Base-by-base conservation (phyloP, 768 basidiomycete species). In the Rubroboletus satanas region DNA sequence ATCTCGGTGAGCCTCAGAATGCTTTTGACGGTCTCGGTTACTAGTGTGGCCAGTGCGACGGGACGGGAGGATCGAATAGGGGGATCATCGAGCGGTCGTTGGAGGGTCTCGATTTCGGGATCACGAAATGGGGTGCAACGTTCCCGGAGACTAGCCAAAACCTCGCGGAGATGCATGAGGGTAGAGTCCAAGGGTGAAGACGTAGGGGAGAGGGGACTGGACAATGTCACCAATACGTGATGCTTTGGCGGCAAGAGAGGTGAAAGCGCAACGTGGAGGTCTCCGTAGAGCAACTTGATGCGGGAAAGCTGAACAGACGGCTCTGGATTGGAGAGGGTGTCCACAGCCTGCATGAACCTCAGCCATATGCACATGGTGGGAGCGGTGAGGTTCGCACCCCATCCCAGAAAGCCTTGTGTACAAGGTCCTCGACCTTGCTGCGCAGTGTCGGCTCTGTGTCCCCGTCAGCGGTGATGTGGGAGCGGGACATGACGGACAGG, bases 81-180 rank as follows among this genome's bases (percentile, higher is more conserved):
- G n/a, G 66, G 54, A 55, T 74, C 69, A 44, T 71, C 67, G n/a
- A 81, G 61, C 41, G 57, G 17, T 44, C 53, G 59, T 51, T 77
- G 63, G 41, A 85, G 63, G 4, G 63, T 60, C 52, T 85, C 81
- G 17, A 88, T 71, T 26, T 75, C 71, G 12, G 70, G 59, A 60
- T 90, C 88, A 35, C 86, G 79, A 17, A 78, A 72, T 7, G 88
- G 87, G 2, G 88, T 85, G 49, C 87, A 89, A 45, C 88, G 81
- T 62, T 81, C 67, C 17, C 77, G 77, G 12, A 90, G 71, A 26
- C 77, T 74, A 7, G 56, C 44, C 11, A 88, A 68, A 10, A 83
- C 70, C 49, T 85, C 83, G 31, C 75, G 77, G 28, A 89, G 72
- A 51, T 84, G 72, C 31, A 67, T 69, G n/a, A 81, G 61, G 17